These are phyloP conservation scores for Trichophyton mentagrophytes DNA, from an alignment of 2,329 filamentous ascomycete species.

Conservation along the genomic window DNA sequence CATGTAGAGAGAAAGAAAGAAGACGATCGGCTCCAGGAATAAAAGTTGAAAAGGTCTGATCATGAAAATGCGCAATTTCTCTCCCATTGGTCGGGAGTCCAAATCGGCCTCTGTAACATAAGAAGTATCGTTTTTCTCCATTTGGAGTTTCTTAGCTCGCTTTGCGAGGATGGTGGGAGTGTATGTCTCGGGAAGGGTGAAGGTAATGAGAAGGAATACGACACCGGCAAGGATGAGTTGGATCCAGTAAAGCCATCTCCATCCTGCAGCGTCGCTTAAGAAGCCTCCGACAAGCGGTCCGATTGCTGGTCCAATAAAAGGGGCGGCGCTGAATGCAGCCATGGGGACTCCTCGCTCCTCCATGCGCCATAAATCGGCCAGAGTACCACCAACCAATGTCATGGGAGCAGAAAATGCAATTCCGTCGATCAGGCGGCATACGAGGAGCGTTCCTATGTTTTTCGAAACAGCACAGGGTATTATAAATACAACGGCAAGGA, in stretches of 20 bases:
- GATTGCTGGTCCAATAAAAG: constrained; percentile 69
- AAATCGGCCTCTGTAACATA: constrained; percentile 73
- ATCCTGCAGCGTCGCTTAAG: constrained; percentile 54
- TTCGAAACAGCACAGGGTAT: constrained; percentile 66
- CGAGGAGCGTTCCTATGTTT: constrained; percentile 64
- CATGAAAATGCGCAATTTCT: constrained; percentile 62
- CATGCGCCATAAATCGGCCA: constrained; percentile 72
- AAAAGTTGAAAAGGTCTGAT: constrained; percentile 75
- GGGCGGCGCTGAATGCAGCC: constrained; percentile 72
- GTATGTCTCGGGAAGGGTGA: constrained; percentile 86
- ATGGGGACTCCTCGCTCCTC: constrained; percentile 78
- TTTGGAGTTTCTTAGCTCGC: constrained; percentile 59
- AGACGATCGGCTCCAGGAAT: constrained; percentile 71
- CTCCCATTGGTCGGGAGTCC: constrained; percentile 54
- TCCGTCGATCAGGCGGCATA: constrained; percentile 65
- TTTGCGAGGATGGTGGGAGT: constrained; percentile 61
- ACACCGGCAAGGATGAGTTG: constrained; percentile 62
- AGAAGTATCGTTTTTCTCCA: constrained; percentile 51
- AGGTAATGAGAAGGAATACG: constrained; percentile 63
- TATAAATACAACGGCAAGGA: constrained; percentile 62
- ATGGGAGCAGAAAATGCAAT: constrained; percentile 78
- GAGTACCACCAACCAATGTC: constrained; percentile 70
- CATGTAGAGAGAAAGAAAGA: constrained; percentile 78
- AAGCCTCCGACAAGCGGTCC: constrained; percentile 68
- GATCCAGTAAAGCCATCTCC: constrained; percentile 81